A percentile compares a stretch with the other conserved stretches of the same genome.
These are phyloP conservation scores for Citrullus amarus DNA, from an alignment of 306 rosid species.

Conservation along the genomic window DNA sequence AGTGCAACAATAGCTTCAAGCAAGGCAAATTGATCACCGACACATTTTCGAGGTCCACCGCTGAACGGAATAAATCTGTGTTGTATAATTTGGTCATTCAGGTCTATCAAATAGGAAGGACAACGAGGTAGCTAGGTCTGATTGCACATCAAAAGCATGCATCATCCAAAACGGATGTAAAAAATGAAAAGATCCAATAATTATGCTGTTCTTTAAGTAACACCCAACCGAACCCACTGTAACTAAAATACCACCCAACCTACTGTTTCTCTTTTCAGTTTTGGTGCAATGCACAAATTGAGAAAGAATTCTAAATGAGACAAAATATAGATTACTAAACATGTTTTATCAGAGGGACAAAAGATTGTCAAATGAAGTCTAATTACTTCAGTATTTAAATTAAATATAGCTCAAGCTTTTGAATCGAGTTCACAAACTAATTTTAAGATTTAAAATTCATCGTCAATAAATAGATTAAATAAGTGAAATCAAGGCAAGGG, in stretches of 20 bases:
- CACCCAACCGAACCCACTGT: not conserved
- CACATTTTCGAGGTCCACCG: conserved; percentile 95
- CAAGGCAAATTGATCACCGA: conserved; percentile 90
- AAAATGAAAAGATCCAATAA: not conserved
- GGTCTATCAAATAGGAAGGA: not conserved
- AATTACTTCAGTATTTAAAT: not conserved
- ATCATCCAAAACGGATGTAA: not conserved
- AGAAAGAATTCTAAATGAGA: not conserved
- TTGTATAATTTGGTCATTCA: conserved; percentile 13
- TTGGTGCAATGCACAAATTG: not conserved
- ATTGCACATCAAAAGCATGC: not conserved
- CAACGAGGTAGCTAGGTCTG: not conserved
- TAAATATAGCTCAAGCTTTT: not conserved
- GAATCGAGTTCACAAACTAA: not conserved
- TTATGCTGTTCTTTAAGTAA: not conserved
- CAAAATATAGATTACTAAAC: not conserved
- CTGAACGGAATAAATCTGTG: conserved; percentile 93
- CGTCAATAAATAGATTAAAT: not conserved
- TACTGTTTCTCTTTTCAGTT: not conserved
- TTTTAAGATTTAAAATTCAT: not conserved
- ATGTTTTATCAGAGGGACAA: not conserved
- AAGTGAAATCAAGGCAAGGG: not conserved
- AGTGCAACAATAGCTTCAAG: conserved; percentile 78
- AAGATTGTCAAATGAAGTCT: not conserved
- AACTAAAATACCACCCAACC: not conserved